phyloP scores from a whole-genome alignment of 257 asterid species.

The Solanum corneliomulleri region DNA sequence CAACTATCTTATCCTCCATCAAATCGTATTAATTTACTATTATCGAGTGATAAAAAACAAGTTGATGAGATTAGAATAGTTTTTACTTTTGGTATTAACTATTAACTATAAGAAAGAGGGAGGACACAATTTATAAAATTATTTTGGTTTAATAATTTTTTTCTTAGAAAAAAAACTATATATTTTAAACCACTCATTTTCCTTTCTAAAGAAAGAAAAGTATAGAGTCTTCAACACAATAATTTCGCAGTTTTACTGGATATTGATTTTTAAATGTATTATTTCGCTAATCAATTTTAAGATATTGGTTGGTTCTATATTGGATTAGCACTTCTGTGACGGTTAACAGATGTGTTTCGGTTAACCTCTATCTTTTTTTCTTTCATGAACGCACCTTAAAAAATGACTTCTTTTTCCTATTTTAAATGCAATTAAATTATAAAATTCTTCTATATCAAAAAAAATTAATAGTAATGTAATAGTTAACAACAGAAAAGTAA shows the following conservation, averaged over 20 bases:
- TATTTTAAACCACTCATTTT: not conserved
- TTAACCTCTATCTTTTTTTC: too few relatives aligned
- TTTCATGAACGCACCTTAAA: too few relatives aligned
- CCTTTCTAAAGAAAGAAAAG: not conserved
- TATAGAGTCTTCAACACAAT: not conserved
- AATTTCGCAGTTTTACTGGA: too few relatives aligned
- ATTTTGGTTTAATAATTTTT: not conserved
- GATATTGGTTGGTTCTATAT: not conserved
- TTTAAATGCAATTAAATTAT: too few relatives aligned
- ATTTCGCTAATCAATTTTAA: accelerated
- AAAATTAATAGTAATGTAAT: too few relatives aligned
- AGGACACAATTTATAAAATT: not conserved
- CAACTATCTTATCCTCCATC: not conserved
- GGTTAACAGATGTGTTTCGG: accelerated
- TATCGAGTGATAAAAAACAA: not conserved
- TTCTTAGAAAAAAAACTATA: not conserved
- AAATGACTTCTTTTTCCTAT: too few relatives aligned
- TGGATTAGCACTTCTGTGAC: accelerated
- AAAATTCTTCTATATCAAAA: not conserved
- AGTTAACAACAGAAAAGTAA: too few relatives aligned
- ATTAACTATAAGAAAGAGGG: not conserved
- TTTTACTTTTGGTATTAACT: not conserved
- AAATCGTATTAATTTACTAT: not conserved
- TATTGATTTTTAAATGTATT: too few relatives aligned
- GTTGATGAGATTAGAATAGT: not conserved